phyloP scores from a whole-genome alignment of 2,329 filamentous ascomycete genomes.

The Colletotrichum cuscutae region DNA sequence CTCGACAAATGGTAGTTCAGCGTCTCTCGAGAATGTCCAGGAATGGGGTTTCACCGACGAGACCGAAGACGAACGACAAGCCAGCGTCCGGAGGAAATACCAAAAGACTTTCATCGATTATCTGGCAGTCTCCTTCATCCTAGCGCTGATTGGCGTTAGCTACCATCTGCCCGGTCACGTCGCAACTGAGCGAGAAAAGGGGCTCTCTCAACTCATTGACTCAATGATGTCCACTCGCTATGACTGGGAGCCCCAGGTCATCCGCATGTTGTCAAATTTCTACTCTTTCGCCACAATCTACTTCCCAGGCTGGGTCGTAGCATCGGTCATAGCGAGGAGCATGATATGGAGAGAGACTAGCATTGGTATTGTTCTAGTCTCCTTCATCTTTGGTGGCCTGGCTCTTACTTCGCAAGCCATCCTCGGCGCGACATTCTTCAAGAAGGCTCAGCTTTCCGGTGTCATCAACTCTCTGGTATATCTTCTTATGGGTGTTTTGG shows the following conservation, averaged over 20 bases:
- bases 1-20: constrained; percentile 35
- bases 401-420: constrained; percentile 84
- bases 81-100: constrained; percentile 68
- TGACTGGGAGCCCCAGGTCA: constrained; percentile 58
- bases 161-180: constrained; percentile 79
- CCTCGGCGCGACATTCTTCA: constrained; percentile 85
- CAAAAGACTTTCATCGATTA: constrained; percentile 73
- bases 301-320: constrained; percentile 53
- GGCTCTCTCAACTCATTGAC: constrained; percentile 79
- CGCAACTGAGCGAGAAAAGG: constrained; percentile 75
- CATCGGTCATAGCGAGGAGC: constrained; percentile 70
- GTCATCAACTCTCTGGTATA: constrained; percentile 79
- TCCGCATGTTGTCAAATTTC: constrained; percentile 66
- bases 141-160: constrained; percentile 74
- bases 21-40: constrained; percentile 44
- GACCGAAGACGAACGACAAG: constrained; percentile 60
- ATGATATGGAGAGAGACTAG: constrained; percentile 74
- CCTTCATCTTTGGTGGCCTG: constrained; percentile 79
- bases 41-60: constrained; percentile 45
- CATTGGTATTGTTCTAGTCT: constrained; percentile 74
- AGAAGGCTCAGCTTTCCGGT: constrained; percentile 86
- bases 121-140: constrained; percentile 74
- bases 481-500: constrained; percentile 82
- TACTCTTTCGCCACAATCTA: constrained; percentile 77
- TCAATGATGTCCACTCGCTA: constrained; percentile 75